Base-by-base conservation (phyloP, 768 basidiomycete genomes). In the Suillus clintonianus region DNA sequence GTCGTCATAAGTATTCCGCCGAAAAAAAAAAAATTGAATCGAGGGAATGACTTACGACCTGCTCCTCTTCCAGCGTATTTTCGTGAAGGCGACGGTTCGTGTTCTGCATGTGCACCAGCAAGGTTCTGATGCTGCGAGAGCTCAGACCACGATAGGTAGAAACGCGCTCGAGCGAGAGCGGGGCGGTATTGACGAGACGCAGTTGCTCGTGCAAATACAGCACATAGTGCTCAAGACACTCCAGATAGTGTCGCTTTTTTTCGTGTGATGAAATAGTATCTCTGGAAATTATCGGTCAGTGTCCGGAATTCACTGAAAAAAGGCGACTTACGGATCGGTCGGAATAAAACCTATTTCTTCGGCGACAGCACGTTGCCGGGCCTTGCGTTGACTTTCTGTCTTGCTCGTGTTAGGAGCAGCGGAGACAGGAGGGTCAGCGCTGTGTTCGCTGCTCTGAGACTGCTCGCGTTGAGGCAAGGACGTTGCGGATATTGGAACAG, bases 201-300 rank as follows among this genome's bases (percentile, higher is more conserved):
- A 89, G 77, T 62, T 88, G 87, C 34, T 89, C 80, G 65, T 89
- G 88, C 13, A 91, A 78, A 68, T 85, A 90, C 34, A 81, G 70
- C 15, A 90, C 84, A 71, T 91, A 92, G 63, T 88, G 83, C 67
- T 92, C 90, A 8, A 92, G 74, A 66, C 87, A 89, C 67, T 89
- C 89, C 27, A 91, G 81, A 69, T 91, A 91, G 68, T 87, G 82
- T 3, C 90, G 78, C 68, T 91, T 91, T 69, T 91, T 91, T 69
- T 91, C 90, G 68, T 92, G 90, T 7, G 89, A 90, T 3, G 90
- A 88, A 61, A 92, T 90, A n/a, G 81, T 81, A 58, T 91, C 90
- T 1, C 88, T 89, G 61, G 15, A 15, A 55, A 5, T 30, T 27
- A 39, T 11, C 22, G 30, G 8, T n/a, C 19, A 39, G 59, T 45